Percentiles rank a stretch among this genome's conserved stretches.
Conservation (phyloP, 208 protist species). For the Crithidia sp. region DNA sequence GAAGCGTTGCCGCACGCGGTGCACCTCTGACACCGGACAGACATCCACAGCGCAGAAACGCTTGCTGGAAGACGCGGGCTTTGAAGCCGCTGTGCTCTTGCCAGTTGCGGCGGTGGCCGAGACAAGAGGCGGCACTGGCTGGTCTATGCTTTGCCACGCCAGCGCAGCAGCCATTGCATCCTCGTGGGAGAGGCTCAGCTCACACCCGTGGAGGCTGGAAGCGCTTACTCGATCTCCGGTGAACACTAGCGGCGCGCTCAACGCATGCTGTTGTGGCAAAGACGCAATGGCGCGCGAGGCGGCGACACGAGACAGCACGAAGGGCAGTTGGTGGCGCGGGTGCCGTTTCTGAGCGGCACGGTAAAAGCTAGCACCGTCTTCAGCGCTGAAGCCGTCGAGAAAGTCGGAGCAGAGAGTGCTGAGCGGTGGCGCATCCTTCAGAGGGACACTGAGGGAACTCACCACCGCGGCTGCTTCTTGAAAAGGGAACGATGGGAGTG, state of each 20-base stretch:
- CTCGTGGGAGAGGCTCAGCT: constrained; percentile 63
- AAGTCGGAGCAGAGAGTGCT: not conserved
- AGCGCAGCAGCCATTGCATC: constrained; percentile 48
- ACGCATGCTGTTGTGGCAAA: not conserved
- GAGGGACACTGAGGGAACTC: not conserved
- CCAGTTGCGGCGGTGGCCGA: not conserved
- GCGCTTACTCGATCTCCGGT: constrained; percentile 36
- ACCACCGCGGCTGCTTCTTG: not conserved
- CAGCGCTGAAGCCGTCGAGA: constrained; percentile 6
- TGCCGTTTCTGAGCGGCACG: constrained; percentile 24
- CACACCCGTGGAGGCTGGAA: constrained; percentile 22
- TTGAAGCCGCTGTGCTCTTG: not conserved
- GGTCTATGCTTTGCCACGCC: constrained; percentile 26
- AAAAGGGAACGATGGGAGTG: constrained; percentile 1
- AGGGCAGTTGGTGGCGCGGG: constrained; percentile 49
- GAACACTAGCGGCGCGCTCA: constrained; percentile 24
- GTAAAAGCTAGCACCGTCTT: not conserved
- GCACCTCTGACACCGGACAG: constrained; percentile 40
- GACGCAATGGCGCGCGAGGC: constrained; percentile 48
- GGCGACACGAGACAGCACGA: constrained; percentile 65
- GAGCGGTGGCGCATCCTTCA: constrained; percentile 3
- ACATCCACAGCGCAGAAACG: constrained; percentile 52
- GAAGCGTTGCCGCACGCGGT: constrained; percentile 37
- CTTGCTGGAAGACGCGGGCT: not conserved
- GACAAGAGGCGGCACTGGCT: not conserved